Conservation (phyloP, 2,329 filamentous ascomycete species). For the Nemania sp. region DNA sequence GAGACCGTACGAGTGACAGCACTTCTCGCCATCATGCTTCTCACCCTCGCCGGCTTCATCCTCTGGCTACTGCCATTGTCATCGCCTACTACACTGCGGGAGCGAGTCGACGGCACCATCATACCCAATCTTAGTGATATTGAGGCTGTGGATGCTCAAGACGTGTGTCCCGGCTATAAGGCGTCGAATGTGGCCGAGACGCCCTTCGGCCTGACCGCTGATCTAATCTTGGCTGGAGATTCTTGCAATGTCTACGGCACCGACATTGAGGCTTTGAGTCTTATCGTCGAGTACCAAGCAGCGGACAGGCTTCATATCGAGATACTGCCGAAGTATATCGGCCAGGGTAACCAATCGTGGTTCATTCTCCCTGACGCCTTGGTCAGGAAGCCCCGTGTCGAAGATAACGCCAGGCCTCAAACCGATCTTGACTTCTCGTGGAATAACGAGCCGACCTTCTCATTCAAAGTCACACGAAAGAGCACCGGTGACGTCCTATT, state of each 20-base stretch:
- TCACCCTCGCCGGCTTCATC: constrained; percentile 13
- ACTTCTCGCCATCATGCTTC: constrained; percentile 22
- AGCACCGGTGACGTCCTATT: constrained; percentile 69
- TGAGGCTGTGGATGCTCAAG: constrained; percentile 64
- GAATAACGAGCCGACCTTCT: constrained; percentile 64
- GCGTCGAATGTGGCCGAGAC: constrained; percentile 63
- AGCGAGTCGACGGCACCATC: constrained; percentile 51
- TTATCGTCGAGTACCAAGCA: constrained; percentile 71
- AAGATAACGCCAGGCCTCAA: constrained; percentile 51
- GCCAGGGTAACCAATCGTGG: constrained; percentile 65
- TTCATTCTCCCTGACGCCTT: constrained; percentile 69
- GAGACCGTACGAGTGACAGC: constrained; percentile 7
- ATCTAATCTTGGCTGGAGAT: constrained; percentile 69
- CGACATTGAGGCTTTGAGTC: constrained; percentile 68
- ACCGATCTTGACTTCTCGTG: constrained; percentile 60
- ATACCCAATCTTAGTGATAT: constrained; percentile 69
- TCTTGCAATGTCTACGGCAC: constrained; percentile 79
- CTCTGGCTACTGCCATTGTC: constrained; percentile 8
- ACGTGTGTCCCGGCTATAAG: constrained; percentile 70
- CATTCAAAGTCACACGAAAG: constrained; percentile 65
- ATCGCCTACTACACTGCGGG: constrained; percentile 30
- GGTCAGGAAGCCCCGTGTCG: constrained; percentile 58
- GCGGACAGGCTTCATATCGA: constrained; percentile 69
- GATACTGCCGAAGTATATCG: constrained; percentile 69
- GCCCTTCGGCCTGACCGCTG: constrained; percentile 65